A percentile compares a stretch with the other conserved stretches of the same genome.
Evolutionary conservation across 352 stramenopile species (phyloP).

Genomic region (Blastocystis sp.): DNA sequence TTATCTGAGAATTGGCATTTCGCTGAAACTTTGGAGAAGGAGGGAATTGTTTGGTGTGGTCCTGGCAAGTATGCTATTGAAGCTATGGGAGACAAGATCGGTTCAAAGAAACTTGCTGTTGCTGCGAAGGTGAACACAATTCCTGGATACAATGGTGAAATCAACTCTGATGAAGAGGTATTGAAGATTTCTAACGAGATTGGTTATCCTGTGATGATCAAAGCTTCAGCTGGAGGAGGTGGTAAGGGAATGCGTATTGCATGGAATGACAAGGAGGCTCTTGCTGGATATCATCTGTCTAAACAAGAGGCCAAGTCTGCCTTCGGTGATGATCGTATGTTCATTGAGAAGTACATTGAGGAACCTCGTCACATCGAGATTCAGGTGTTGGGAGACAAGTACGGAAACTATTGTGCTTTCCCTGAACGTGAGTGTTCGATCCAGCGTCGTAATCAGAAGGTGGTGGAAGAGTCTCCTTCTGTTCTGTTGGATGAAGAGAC

Average conservation of each 20-base stretch:
- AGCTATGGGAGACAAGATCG: slow-evolving; percentile 90
- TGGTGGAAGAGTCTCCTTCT: slow-evolving; percentile 88
- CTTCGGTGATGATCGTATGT: slow-evolving; percentile 91
- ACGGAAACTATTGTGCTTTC: slow-evolving; percentile 86
- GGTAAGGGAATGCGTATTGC: slow-evolving; percentile 94
- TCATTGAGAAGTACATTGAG: slow-evolving; percentile 94
- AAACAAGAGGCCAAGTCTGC: slow-evolving; percentile 82
- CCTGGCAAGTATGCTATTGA: slow-evolving; percentile 81
- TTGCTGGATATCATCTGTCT: slow-evolving; percentile 69
- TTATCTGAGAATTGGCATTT: slow-evolving; percentile 89
- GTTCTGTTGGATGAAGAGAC: slow-evolving; percentile 84
- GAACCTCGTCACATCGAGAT: slow-evolving; percentile 96
- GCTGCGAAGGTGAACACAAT: slow-evolving; percentile 88
- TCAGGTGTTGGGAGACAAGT: slow-evolving; percentile 86
- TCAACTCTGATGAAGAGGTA: slow-evolving; percentile 78
- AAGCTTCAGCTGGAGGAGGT: slow-evolving; percentile 87
- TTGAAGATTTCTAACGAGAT: slow-evolving; percentile 85
- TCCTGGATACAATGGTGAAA: slow-evolving; percentile 84
- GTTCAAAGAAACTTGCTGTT: slow-evolving; percentile 87
- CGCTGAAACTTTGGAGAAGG: slow-evolving; percentile 76
- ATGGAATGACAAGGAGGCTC: slow-evolving; percentile 74
- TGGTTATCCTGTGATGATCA: slow-evolving; percentile 95
- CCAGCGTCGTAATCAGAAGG: slow-evolving; percentile 94
- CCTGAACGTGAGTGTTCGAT: slow-evolving; percentile 91
- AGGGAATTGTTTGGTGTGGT: slow-evolving; percentile 84